Conservation (phyloP, 2,329 filamentous ascomycete species). For the Didymella glomerata region DNA sequence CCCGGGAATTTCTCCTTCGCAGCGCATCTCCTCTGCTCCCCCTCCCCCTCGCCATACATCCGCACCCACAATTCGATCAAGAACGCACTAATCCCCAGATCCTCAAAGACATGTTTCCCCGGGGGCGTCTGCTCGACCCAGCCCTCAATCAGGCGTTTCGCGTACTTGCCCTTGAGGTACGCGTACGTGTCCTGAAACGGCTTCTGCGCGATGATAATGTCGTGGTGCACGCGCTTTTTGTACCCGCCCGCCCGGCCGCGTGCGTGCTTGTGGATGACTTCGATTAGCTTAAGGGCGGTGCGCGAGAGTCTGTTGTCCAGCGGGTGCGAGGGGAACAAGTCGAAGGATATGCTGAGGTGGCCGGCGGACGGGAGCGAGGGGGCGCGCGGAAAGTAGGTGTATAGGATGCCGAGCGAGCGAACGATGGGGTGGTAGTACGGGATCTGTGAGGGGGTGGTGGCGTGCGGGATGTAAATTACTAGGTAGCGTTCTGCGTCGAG, state of each 20-base stretch:
- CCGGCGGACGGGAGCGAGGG: constrained; percentile 46
- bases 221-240: constrained; percentile 83
- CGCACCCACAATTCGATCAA: constrained; percentile 88
- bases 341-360: constrained; percentile 61
- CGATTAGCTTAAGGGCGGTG: constrained; percentile 73
- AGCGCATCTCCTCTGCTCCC: constrained; percentile 7
- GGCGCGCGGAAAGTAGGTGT: constrained; percentile 62
- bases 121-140: constrained; percentile 93
- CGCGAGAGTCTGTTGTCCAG: constrained; percentile 65
- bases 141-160: constrained; percentile 70
- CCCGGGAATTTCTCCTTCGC: constrained; percentile 70
- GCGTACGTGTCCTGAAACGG: constrained; percentile 84
- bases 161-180: constrained; percentile 80
- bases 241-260: constrained; percentile 72
- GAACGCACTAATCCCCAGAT: constrained; percentile 89
- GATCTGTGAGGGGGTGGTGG: constrained; percentile 66
- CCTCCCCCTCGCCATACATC: constrained; percentile 68
- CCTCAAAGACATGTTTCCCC: constrained; percentile 93
- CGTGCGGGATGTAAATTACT: constrained; percentile 82
- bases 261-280: constrained; percentile 76
- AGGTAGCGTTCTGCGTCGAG: constrained; percentile 58
- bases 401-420: constrained; percentile 76
- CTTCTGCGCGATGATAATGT: constrained; percentile 79
- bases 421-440: constrained; percentile 91
- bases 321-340: constrained; percentile 54